phyloP scores from a whole-genome alignment of 2,329 filamentous ascomycete genomes.

The Zymoseptoria passerinii region DNA sequence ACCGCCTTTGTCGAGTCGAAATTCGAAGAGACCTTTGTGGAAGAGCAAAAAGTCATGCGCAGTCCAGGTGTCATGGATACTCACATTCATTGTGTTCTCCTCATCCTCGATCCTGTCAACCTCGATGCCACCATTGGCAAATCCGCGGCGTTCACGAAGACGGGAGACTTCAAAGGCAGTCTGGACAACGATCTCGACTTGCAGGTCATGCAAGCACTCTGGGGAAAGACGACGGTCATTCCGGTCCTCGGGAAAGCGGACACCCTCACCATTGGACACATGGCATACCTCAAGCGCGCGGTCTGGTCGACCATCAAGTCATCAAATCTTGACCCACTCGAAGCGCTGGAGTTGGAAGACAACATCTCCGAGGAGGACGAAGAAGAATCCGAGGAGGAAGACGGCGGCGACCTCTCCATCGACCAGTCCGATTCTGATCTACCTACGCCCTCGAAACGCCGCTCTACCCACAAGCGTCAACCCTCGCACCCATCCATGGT shows the following conservation, averaged over 20 bases:
- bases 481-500: slow-evolving; percentile 33
- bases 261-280: slow-evolving; percentile 90
- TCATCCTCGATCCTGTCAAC: slow-evolving; percentile 74
- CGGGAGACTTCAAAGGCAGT: slow-evolving; percentile 8
- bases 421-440: slow-evolving; percentile 33
- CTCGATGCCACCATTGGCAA: slow-evolving; percentile 61
- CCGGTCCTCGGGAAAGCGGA: slow-evolving; percentile 95
- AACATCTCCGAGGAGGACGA: slow-evolving; percentile 48
- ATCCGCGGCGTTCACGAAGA: slow-evolving; percentile 10
- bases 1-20: slow-evolving; percentile 91
- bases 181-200: slow-evolving; percentile 86
- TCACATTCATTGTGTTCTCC: slow-evolving; percentile 92
- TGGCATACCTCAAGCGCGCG: slow-evolving; percentile 81
- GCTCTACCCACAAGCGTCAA: slow-evolving; percentile 31
- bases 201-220: slow-evolving; percentile 76
- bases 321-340: slow-evolving; percentile 78
- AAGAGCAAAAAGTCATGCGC: slow-evolving; percentile 95
- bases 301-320: slow-evolving; percentile 84
- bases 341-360: slow-evolving; percentile 74
- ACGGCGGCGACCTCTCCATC: slow-evolving; percentile 26
- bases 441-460: slow-evolving; percentile 6
- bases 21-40: slow-evolving; percentile 93
- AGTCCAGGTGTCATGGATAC: slow-evolving; percentile 90
- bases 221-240: slow-evolving; percentile 90
- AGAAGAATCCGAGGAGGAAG: slow-evolving; percentile 40